Base-by-base conservation (phyloP, 768 basidiomycete species). In the Amylocystis lapponica region DNA sequence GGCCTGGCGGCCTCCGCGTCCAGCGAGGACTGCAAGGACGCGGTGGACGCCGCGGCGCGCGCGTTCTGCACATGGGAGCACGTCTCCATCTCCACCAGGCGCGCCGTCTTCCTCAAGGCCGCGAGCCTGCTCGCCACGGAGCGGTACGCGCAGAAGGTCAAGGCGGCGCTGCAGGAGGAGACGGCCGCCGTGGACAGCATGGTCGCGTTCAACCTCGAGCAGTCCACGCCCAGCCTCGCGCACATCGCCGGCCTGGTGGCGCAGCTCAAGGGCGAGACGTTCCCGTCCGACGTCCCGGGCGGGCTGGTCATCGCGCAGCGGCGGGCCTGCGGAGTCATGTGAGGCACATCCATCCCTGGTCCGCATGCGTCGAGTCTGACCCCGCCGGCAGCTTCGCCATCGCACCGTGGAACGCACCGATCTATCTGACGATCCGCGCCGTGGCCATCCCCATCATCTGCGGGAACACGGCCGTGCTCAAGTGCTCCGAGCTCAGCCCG, bases 371-470 rank as follows among this genome's bases (percentile, higher is more conserved):
- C n/a, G n/a, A n/a, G n/a, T n/a, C n/a, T n/a, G n/a, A n/a, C n/a
- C n/a, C n/a, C n/a, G n/a, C n/a, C n/a, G n/a, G n/a, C n/a, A n/a
- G n/a, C n/a, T n/a, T n/a, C n/a, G n/a, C n/a, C n/a, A n/a, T n/a
- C n/a, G n/a, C 71, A 1, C 77, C 78, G 0, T 80, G 78, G 78
- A 80, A 80, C 49, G 73, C 72, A 3, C 74, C 79, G 0, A 30
- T 72, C 8, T 51, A 56, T 2, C 60, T 81, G 11, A 64, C 72
- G 1, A 42, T 78, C 8, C 61, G 74, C n/a, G 71, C 75, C 0
- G 56, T 74, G 12, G 66, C 65, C n/a, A n/a, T 70, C 10, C 74
- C 77, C 0, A 53, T 79, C 23, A 53, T 79, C 1, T 76, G 76
- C 41, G 78, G 78, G 1, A 80, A 79, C 53, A 76, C 77, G 0